A percentile compares a stretch with the other conserved stretches of the same genome.
These are phyloP conservation scores for Rhizopogon vesiculosus DNA, from an alignment of 768 basidiomycete species.

Conservation along the genomic window DNA sequence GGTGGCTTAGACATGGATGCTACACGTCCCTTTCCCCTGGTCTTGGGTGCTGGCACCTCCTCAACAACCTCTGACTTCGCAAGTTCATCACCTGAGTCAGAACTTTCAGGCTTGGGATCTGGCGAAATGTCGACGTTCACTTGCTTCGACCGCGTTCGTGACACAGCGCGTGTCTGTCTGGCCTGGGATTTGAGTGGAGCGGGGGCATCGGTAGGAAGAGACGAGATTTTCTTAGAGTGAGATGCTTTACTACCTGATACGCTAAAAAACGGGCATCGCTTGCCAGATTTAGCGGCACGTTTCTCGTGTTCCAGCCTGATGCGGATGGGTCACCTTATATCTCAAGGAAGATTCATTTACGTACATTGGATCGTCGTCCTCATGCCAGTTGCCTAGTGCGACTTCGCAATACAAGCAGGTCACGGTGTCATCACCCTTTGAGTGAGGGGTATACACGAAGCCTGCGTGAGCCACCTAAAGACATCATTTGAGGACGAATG, in stretches of 20 bases:
- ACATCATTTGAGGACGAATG: constrained; percentile 3
- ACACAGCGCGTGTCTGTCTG: constrained; percentile 3
- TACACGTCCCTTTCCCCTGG: constrained; percentile 3
- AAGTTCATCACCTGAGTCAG: constrained; percentile 21
- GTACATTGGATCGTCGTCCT: constrained; percentile 82
- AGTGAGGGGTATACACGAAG: constrained; percentile 74
- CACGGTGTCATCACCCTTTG: constrained; percentile 69
- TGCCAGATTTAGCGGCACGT: constrained; percentile 48
- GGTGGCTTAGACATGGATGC: not conserved
- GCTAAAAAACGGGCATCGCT: constrained; percentile 40
- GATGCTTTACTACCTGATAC: constrained; percentile 24
- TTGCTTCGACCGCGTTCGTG: constrained; percentile 6
- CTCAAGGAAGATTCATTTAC: constrained; percentile 22
- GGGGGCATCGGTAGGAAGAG: constrained; percentile 11
- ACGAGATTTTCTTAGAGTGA: constrained; percentile 27
- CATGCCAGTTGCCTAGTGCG: constrained; percentile 82
- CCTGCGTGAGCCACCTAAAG: constrained; percentile 84
- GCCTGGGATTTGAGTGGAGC: constrained; percentile 10
- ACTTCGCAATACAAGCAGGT: constrained; percentile 84
- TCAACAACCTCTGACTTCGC: constrained; percentile 9
- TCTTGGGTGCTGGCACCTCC: constrained; percentile 4
- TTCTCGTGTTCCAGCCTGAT: constrained; percentile 71
- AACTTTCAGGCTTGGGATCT: not conserved
- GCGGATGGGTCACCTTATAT: constrained; percentile 3
- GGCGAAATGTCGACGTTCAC: not conserved